Percentiles rank a stretch among this genome's conserved stretches.
Evolutionary conservation across 306 rosid species (phyloP).

Genomic region (Alnus glutinosa): DNA sequence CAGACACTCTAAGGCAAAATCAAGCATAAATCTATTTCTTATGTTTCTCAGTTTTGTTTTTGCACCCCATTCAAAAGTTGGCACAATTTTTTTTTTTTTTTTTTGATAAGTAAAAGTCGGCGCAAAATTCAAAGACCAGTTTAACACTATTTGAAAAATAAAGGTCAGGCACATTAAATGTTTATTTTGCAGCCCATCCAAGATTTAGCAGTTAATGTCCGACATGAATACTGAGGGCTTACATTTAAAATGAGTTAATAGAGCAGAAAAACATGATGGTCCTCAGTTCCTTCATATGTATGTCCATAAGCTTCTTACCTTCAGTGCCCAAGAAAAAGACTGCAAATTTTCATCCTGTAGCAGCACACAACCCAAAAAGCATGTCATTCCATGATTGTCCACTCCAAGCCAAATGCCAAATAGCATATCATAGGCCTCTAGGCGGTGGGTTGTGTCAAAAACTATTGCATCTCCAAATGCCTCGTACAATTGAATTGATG

Average conservation of each 20-base stretch:
- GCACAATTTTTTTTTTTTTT: too few species aligned
- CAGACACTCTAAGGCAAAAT: conserved; percentile 10
- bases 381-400: conserved; percentile 78
- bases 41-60: conserved; percentile 4
- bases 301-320: conserved; percentile 43
- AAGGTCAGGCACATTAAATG: conserved; percentile 1
- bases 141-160: not conserved
- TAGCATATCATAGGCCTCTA: conserved; percentile 80
- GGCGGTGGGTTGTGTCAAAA: conserved; percentile 73
- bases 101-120: not conserved
- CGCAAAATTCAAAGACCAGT: conserved; percentile 1
- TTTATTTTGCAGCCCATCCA: conserved; percentile 5
- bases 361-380: conserved; percentile 76
- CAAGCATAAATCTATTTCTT: not conserved
- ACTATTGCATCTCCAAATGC: conserved; percentile 72
- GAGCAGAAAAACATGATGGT: conserved; percentile 16
- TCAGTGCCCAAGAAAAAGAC: conserved; percentile 78
- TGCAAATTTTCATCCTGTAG: conserved; percentile 67
- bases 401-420: conserved; percentile 89
- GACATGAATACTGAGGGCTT: conserved; percentile 15
- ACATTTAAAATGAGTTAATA: conserved; percentile 19
- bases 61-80: not conserved
- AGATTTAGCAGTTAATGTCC: conserved; percentile 18
- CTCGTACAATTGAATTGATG: conserved; percentile 59
- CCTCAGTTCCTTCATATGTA: conserved; percentile 18